Conservation (phyloP, 139 green algal genomes). For the Chlorokybus atmophyticus region DNA sequence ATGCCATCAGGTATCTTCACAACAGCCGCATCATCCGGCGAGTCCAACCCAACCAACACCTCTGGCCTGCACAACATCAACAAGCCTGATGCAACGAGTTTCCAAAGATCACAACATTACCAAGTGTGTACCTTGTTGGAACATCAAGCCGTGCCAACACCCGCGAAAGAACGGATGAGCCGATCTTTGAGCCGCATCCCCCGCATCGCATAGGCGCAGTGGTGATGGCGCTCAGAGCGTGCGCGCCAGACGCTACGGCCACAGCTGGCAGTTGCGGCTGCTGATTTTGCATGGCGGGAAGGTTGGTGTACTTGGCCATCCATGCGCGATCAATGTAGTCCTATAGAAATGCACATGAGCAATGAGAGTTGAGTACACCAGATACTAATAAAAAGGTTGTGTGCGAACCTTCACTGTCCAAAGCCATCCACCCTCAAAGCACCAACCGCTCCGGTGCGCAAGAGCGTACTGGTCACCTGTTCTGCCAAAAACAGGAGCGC, state of each 20-base stretch:
- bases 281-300: constrained; percentile 10
- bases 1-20: constrained; percentile 13
- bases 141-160: constrained; percentile 39
- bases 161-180: constrained; percentile 35
- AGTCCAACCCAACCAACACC: constrained; percentile 37
- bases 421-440: no score
- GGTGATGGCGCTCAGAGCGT: constrained; percentile 31
- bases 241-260: constrained; percentile 26
- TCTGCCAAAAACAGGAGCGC: no score
- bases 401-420: no score
- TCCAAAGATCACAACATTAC: neutral
- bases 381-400: no score
- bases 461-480: no score
- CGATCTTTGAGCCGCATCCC: constrained; percentile 82
- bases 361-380: no score
- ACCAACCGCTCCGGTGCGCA: no score
- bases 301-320: constrained; percentile 30
- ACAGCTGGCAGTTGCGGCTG: neutral
- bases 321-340: constrained; percentile 75
- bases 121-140: neutral
- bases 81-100: neutral
- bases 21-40: constrained; percentile 33
- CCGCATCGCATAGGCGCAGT: constrained; percentile 66
- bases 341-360: neutral
- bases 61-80: constrained; percentile 7